Evolutionary conservation across 23 red algal genomes (phyloP).

Genomic region (Gracilaria caudata): DNA sequence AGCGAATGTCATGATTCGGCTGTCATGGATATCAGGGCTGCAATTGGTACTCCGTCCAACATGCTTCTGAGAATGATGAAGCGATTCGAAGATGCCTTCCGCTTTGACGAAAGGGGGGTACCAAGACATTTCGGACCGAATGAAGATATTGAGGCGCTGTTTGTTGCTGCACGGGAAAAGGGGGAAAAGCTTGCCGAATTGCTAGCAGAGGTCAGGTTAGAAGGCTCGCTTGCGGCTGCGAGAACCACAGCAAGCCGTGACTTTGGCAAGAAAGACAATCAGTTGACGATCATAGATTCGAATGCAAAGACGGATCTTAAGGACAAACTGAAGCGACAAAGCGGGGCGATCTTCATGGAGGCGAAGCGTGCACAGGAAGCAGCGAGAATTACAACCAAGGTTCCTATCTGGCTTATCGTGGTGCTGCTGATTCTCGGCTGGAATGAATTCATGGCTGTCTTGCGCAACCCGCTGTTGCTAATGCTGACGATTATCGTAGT

Average conservation of each 20-base stretch:
- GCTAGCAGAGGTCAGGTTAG: slow-evolving; percentile 31
- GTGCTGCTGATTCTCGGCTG: slow-evolving; percentile 86
- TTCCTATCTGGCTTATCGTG: slow-evolving; percentile 77
- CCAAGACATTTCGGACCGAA: slow-evolving; percentile 80
- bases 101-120: slow-evolving; percentile 86
- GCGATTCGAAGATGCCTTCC: slow-evolving; percentile 93
- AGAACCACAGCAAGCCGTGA: background rate
- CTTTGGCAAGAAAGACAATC: background rate
- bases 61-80: slow-evolving; percentile 67
- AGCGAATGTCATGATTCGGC: slow-evolving; percentile 33
- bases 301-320: slow-evolving; percentile 32
- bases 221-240: slow-evolving; percentile 17
- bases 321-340: slow-evolving; percentile 76
- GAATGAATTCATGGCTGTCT: slow-evolving; percentile 85
- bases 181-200: slow-evolving; percentile 56
- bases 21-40: slow-evolving; percentile 45
- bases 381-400: slow-evolving; percentile 66
- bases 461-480: slow-evolving; percentile 75
- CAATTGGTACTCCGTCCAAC: slow-evolving; percentile 58
- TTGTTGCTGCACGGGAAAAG: slow-evolving; percentile 64
- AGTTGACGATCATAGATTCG: slow-evolving; percentile 23
- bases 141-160: slow-evolving; percentile 84
- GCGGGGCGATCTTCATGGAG: slow-evolving; percentile 79
- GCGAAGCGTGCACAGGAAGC: slow-evolving; percentile 92
- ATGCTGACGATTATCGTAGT: slow-evolving; percentile 71